Conservation (phyloP, 202 grass and related monocot genomes). For the Panicum hallii region DNA sequence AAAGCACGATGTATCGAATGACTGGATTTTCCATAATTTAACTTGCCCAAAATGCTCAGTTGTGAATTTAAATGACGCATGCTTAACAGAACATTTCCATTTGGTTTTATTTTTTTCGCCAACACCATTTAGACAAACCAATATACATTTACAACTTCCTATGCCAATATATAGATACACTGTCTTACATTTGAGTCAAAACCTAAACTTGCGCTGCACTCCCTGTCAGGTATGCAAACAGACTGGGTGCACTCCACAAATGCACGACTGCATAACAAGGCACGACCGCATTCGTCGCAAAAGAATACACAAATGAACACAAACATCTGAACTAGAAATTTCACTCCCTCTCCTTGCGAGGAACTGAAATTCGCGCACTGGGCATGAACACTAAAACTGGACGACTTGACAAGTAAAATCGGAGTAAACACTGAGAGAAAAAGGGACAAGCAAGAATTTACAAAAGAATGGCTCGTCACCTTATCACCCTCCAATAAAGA, state of each 20-base stretch:
- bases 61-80: neutral
- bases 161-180: slow-evolving; percentile 27
- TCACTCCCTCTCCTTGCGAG: slow-evolving; percentile 10
- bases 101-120: neutral
- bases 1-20: neutral
- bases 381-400: slow-evolving; percentile 27
- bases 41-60: neutral
- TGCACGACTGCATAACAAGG: neutral
- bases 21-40: neutral
- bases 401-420: slow-evolving; percentile 27
- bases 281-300: neutral
- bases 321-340: slow-evolving; percentile 16
- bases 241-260: neutral
- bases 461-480: slow-evolving; percentile 41
- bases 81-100: neutral
- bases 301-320: neutral
- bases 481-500: slow-evolving; percentile 7
- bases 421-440: slow-evolving; percentile 7
- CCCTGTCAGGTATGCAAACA: slow-evolving; percentile 21
- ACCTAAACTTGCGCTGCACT: slow-evolving; percentile 1
- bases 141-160: slow-evolving; percentile 33
- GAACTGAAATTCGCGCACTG: neutral
- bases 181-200: slow-evolving; percentile 12
- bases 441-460: slow-evolving; percentile 41
- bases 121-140: neutral